Evolutionary conservation across 805 yeast species (phyloP), one percentile per base, ranked within the genome.

Genomic region (Candida easanensis): DNA sequence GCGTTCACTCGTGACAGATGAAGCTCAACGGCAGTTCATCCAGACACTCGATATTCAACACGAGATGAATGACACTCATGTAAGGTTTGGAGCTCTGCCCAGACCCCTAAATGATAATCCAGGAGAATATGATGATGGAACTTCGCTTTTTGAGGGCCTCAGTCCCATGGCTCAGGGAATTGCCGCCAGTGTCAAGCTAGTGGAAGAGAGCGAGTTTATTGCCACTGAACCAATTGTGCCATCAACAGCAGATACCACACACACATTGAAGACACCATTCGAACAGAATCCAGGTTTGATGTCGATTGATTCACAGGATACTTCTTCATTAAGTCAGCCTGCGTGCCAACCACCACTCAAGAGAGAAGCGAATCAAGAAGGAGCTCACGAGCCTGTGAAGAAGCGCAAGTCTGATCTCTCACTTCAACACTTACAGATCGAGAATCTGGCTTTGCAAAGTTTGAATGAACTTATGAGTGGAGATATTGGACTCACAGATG

Each of bases 401-500:
- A 51, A 49, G 33, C 44, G 53, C 15, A 56, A 48, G 36, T 38
- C 51, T 1, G 54, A 49, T 18, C 33, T 46, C 15, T 36, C 48
- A 1, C 30, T 48, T 3, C 51, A 48, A n/a, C 55, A 49, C 28
- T 20, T 48, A 5, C 49, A 53, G 27, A 18, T 55, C 15, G 51
- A 58, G 30, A 43, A 17, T 13, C 11, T 50, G 2, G 38, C 56
- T 0, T 14, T 45, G 9, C 18, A 38, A 3, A 38, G 33, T 16
- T 39, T 58, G 25, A 23, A 15, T 3, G 39, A 38, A 0, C 16
- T 54, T 9, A 30, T 60, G 1, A n/a, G 31, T 2, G 31, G 38
- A 8, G 38, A 40, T 26, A 47, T 58, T 17, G 51, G 53, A 0
- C 28, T 63, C 14, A 46, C 48, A 8, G 66, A 66, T 37, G 61